phyloP scores from a whole-genome alignment of 2,329 filamentous ascomycete genomes.

The Sporothrix mexicana region DNA sequence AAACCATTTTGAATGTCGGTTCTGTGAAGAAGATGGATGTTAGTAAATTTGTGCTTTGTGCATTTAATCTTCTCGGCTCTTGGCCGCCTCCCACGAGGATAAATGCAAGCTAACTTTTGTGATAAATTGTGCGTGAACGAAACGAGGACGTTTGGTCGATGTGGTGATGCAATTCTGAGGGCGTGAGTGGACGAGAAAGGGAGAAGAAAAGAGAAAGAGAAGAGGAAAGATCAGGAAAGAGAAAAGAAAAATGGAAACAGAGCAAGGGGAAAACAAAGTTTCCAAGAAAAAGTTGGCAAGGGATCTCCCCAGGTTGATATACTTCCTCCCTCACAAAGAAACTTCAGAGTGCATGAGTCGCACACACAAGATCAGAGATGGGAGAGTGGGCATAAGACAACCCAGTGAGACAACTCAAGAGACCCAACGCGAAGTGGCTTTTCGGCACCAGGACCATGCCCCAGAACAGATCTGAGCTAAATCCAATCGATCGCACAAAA shows the following conservation, averaged over 20 bases:
- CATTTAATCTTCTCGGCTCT: neutral
- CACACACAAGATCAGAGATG: neutral
- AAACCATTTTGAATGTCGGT: constrained; percentile 50
- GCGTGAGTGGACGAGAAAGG: neutral
- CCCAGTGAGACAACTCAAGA: too few relatives aligned
- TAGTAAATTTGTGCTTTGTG: constrained; percentile 6
- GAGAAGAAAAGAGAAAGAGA: neutral
- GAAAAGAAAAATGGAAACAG: constrained; percentile 4
- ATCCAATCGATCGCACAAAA: neutral
- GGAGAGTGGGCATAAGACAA: neutral
- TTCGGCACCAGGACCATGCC: neutral
- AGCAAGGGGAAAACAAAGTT: constrained; percentile 23
- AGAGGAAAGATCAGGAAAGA: neutral
- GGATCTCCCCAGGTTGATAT: constrained; percentile 24
- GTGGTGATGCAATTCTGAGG: constrained; percentile 8
- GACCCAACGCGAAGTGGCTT: too few relatives aligned
- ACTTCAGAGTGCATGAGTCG: neutral
- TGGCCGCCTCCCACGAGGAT: neutral
- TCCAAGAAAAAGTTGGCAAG: constrained; percentile 16
- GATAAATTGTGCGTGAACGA: neutral
- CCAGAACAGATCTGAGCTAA: constrained; percentile 15
- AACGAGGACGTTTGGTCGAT: neutral
- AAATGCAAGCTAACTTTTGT: constrained; percentile 19
- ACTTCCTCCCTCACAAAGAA: neutral
- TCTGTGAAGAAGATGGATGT: constrained; percentile 13